Conservation (phyloP, 805 yeast genomes). For the Barnettozyma populi region DNA sequence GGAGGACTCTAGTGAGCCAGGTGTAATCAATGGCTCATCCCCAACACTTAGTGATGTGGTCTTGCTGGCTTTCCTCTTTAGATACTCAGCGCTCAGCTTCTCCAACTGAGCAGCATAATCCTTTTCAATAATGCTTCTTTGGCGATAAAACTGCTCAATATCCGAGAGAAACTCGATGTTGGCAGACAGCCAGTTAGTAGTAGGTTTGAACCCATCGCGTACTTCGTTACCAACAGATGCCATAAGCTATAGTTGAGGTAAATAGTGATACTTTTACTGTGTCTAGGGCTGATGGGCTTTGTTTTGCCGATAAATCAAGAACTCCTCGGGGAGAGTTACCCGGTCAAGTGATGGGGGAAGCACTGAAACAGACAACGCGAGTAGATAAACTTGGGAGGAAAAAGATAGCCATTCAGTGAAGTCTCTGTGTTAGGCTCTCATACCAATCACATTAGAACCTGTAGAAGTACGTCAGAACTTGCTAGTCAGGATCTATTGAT, state of each 20-base stretch:
- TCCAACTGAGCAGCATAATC: slow-evolving; percentile 72
- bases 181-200: slow-evolving; percentile 72
- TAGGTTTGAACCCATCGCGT: slow-evolving; percentile 73
- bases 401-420: too few species aligned
- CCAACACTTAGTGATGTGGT: slow-evolving; percentile 79
- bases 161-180: slow-evolving; percentile 75
- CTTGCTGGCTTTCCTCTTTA: slow-evolving; percentile 68
- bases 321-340: neutral
- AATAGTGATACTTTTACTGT: neutral
- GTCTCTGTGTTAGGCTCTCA: too few species aligned
- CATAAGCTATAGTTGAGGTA: neutral
- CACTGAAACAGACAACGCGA: too few species aligned
- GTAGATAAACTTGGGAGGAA: too few species aligned
- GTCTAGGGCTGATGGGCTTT: neutral
- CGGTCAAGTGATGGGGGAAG: neutral
- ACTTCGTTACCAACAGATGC: slow-evolving; percentile 59
- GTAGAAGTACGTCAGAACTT: too few species aligned
- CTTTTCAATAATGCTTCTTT: slow-evolving; percentile 73
- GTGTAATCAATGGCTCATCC: slow-evolving; percentile 83
- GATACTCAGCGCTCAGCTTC: slow-evolving; percentile 59
- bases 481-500: neutral
- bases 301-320: neutral
- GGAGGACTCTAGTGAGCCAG: slow-evolving; percentile 91
- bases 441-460: too few species aligned
- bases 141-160: slow-evolving; percentile 76